These are phyloP conservation scores for Obelidium mucronatum DNA, from an alignment of 192 early-diverging fungal genomes.

Conservation along the genomic window DNA sequence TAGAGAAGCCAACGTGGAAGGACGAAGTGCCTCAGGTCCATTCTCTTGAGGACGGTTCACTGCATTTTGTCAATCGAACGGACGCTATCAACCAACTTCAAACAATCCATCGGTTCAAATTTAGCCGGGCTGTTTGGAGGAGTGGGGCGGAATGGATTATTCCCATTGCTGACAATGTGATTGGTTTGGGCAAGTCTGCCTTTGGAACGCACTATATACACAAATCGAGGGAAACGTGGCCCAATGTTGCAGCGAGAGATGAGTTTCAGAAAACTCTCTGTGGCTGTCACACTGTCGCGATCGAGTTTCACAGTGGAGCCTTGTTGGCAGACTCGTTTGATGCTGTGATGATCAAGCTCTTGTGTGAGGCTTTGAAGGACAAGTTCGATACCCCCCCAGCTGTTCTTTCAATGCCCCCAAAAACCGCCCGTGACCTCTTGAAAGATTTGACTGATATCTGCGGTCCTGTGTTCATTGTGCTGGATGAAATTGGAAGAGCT, in stretches of 20 bases:
- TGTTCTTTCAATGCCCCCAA: constrained; percentile 7
- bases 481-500: constrained; percentile 31
- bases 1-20: too few species aligned
- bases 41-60: too few species aligned
- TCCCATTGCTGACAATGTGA: too few species aligned
- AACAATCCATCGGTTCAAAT: too few species aligned
- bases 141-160: too few species aligned
- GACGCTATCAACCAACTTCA: too few species aligned
- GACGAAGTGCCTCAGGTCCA: too few species aligned
- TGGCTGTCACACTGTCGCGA: constrained; percentile 19
- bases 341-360: constrained; percentile 11
- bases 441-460: constrained; percentile 3
- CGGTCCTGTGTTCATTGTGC: constrained; percentile 37
- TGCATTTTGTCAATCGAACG: too few species aligned
- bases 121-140: too few species aligned
- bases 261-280: constrained; percentile 11
- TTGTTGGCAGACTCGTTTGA: neutral
- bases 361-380: neutral
- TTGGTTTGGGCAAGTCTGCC: constrained; percentile 11
- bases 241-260: neutral
- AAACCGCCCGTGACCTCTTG: constrained; percentile 10
- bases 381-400: constrained; percentile 5
- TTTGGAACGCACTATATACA: constrained; percentile 21
- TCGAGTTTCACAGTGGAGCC: constrained; percentile 11
- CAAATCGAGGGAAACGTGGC: constrained; percentile 12